Conservation (phyloP, 2,329 filamentous ascomycete species). For the Waltergamsia citrina region DNA sequence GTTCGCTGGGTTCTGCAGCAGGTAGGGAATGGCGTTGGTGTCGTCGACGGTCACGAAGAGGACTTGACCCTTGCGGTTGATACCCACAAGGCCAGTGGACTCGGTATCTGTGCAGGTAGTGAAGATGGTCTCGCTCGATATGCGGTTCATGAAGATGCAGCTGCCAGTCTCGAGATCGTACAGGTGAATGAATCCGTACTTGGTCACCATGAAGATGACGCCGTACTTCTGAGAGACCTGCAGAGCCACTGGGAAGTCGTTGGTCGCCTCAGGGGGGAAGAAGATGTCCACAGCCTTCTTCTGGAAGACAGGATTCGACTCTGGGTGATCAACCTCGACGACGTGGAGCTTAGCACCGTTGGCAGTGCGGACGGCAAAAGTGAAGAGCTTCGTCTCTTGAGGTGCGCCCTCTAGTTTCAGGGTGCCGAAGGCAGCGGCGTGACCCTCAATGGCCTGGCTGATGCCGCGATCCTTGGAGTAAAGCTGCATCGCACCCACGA, state of each 20-base stretch:
- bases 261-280: conserved; percentile 90
- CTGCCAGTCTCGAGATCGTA: conserved; percentile 95
- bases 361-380: conserved; percentile 85
- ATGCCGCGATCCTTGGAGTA: conserved; percentile 95
- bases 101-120: conserved; percentile 78
- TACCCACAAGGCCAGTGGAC: conserved; percentile 81
- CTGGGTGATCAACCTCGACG: conserved; percentile 91
- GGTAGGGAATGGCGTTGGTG: conserved; percentile 81
- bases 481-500: conserved; percentile 93
- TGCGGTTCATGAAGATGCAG: conserved; percentile 99
- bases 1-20: conserved; percentile 94
- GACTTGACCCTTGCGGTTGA: conserved; percentile 97
- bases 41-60: conserved; percentile 92
- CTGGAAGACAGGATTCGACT: conserved; percentile 77
- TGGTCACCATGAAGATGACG: conserved; percentile 93
- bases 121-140: conserved; percentile 98
- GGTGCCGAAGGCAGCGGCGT: conserved; percentile 89
- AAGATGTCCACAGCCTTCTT: conserved; percentile 98
- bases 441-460: conserved; percentile 95
- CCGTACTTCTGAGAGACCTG: conserved; percentile 96
- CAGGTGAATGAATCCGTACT: conserved; percentile 97
- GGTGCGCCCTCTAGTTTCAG: conserved; percentile 81
- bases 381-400: conserved; percentile 89
- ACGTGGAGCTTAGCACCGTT: conserved; percentile 93
- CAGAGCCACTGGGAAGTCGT: conserved; percentile 96